Conservation (phyloP, 192 early-diverging fungal species). For the Radiomyces spectabilis region DNA sequence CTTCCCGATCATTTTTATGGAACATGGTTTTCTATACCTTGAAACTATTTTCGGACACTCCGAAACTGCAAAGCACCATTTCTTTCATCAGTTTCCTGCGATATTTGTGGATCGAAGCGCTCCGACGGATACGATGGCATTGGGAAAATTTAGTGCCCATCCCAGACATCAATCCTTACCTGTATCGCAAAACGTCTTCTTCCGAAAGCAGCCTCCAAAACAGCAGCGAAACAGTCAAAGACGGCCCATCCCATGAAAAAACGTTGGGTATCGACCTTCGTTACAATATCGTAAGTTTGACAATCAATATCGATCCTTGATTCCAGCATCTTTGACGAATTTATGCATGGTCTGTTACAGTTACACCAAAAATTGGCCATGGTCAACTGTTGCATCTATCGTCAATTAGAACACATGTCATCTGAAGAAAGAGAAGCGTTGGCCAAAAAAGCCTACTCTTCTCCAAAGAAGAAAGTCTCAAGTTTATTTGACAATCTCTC, state of each 20-base stretch:
- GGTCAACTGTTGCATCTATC: slow-evolving; percentile 72
- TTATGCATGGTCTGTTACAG: not conserved
- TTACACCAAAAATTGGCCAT: slow-evolving; percentile 44
- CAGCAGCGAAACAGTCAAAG: slow-evolving; percentile 14
- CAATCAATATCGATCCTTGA: not conserved
- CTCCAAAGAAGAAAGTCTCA: not conserved
- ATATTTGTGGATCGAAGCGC: slow-evolving; percentile 55
- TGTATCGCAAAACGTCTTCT: not conserved
- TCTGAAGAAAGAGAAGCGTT: not conserved
- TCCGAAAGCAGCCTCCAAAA: too few relatives aligned
- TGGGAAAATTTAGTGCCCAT: slow-evolving; percentile 53
- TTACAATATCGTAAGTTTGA: slow-evolving; percentile 41
- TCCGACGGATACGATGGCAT: slow-evolving; percentile 49
- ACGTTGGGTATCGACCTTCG: slow-evolving; percentile 51
- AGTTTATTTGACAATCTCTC: not conserved
- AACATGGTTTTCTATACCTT: slow-evolving; percentile 37
- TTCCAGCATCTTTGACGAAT: not conserved
- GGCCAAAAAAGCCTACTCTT: not conserved
- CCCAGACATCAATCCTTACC: slow-evolving; percentile 37
- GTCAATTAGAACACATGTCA: too few relatives aligned
- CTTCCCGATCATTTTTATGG: slow-evolving; percentile 48
- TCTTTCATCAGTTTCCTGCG: slow-evolving; percentile 59
- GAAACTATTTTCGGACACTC: slow-evolving; percentile 32
- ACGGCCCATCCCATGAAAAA: slow-evolving; percentile 1
- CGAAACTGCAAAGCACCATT: slow-evolving; percentile 27